Conservation (phyloP, 139 green algal species). For the Picochlorum sp. region DNA sequence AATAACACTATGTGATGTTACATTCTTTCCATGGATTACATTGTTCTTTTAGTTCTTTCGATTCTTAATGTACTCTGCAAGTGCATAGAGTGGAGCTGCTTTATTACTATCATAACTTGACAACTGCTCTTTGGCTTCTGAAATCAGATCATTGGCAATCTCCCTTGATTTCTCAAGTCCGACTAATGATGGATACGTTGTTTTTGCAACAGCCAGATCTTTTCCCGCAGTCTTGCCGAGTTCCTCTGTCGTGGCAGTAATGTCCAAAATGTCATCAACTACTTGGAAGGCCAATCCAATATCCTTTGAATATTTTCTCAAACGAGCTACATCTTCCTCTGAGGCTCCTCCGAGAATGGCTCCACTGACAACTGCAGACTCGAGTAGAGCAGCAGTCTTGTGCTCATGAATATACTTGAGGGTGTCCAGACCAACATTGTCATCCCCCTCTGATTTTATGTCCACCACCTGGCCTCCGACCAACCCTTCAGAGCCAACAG, state of each 20-base stretch:
- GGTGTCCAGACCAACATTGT: conserved; percentile 76
- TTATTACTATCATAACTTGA: conserved; percentile 61
- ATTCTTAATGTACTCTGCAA: conserved; percentile 94
- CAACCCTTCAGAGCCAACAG: conserved; percentile 82
- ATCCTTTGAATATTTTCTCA: conserved; percentile 84
- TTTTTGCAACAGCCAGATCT: conserved; percentile 88
- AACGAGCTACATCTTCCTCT: conserved; percentile 75
- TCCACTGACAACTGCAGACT: conserved; percentile 87
- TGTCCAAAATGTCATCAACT: conserved; percentile 98
- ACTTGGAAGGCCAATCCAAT: conserved; percentile 99
- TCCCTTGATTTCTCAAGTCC: conserved; percentile 33
- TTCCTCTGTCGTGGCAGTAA: conserved; percentile 83
- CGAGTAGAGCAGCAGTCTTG: conserved; percentile 96
- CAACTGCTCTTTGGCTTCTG: conserved; percentile 83
- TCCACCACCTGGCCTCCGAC: conserved; percentile 96
- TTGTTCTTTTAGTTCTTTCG: conserved; percentile 69
- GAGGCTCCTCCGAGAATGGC: conserved; percentile 80
- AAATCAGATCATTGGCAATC: conserved; percentile 85
- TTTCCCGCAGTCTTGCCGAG: conserved; percentile 98
- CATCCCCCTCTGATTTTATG: conserved; percentile 81
- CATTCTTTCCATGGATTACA: conserved; percentile 1
- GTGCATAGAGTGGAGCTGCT: conserved; percentile 73
- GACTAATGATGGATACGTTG: conserved; percentile 94
- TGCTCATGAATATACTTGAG: conserved; percentile 98
- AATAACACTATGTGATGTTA: no score